Percentiles rank a stretch among this genome's conserved stretches.
Evolutionary conservation across 1,139 yeast genomes (phyloP).

Genomic region (Ogataea hybrid): DNA sequence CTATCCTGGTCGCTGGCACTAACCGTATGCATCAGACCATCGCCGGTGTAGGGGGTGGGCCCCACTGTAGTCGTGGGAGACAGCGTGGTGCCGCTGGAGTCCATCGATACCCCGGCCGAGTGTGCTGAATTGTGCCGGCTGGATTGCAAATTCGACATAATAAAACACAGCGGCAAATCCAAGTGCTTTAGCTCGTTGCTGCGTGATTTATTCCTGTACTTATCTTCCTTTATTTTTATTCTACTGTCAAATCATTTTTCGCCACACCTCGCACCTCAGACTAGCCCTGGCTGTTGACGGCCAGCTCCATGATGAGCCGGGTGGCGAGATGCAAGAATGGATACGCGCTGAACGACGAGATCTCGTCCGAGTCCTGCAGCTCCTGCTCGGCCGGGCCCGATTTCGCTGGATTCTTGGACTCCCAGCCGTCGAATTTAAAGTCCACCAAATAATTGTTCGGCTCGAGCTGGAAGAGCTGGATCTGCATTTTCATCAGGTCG

Average conservation of each 20-base stretch:
- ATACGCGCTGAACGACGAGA: conserved; percentile 85
- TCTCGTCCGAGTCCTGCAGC: conserved; percentile 67
- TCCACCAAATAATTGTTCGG: conserved; percentile 95
- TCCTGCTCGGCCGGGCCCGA: conserved; percentile 22
- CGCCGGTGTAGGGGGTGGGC: conserved; percentile 10
- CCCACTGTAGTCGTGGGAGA: conserved; percentile 12
- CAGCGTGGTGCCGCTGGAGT: conserved; percentile 7
- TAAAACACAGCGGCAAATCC: background rate
- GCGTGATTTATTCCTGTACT: background rate
- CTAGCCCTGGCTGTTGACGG: conserved; percentile 70
- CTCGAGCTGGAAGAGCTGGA: conserved; percentile 92
- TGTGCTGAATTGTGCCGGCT: conserved; percentile 4
- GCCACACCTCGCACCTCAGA: conserved; percentile 5
- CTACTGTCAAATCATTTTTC: background rate
- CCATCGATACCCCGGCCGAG: conserved; percentile 3
- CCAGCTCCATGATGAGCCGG: conserved; percentile 90
- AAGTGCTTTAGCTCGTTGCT: background rate
- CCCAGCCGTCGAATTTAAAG: conserved; percentile 98
- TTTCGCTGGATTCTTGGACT: conserved; percentile 31
- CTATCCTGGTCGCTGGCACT: background rate
- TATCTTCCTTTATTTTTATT: conserved; percentile 3
- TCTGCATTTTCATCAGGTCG: conserved; percentile 96
- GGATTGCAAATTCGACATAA: conserved; percentile 3
- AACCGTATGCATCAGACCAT: background rate
- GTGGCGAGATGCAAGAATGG: conserved; percentile 94